Evolutionary conservation across 306 rosid genomes (phyloP), one percentile per base, ranked within the genome.

Genomic region (Fagus sylvatica): DNA sequence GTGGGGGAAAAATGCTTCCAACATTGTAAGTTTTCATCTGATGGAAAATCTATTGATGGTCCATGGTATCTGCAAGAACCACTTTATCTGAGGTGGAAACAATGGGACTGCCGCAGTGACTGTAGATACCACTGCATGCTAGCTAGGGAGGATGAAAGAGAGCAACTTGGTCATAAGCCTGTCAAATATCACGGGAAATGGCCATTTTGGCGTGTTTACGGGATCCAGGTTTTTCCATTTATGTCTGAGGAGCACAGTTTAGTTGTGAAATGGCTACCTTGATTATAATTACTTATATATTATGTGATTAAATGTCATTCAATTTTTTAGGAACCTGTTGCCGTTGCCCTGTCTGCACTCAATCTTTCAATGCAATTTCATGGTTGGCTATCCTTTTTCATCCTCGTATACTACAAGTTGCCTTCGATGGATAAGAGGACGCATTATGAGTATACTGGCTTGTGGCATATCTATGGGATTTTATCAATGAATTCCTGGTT

Each of bases 61-160:
- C 98, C 97, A 6, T 95, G 99, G 99, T 95, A 95, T 85, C 86
- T 91, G 85, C 98, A 95, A 54, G 99, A 95, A 65, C 99, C 99
- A 48, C 90, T 93, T 48, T 95, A 93, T 74, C 75, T 92, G 82
- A 84, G 90, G 72, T 95, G 98, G 99, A 95, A 95, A 84, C 99
- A 88, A 78, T 95, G 99, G 98, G 99, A 95, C 77, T 95, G 99
- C 81, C 89, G 86, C 56, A 89, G 91, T 32, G 99, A 93, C 77
- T 95, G 99, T 74, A 83, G 98, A 66, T 88, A 95, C 78, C 87
- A 93, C 82, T 95, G 99, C 91, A 93, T 89, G 97, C 81, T 91
- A 69, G 83, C 88, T 40, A 87, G 96, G 89, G 99, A 93, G 84
- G 97, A 87, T 75, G 98, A 95, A 81, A 88, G 97, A 84, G 87